Conservation (phyloP, 2,329 filamentous ascomycete genomes). For the Zopfia rhizophila region DNA sequence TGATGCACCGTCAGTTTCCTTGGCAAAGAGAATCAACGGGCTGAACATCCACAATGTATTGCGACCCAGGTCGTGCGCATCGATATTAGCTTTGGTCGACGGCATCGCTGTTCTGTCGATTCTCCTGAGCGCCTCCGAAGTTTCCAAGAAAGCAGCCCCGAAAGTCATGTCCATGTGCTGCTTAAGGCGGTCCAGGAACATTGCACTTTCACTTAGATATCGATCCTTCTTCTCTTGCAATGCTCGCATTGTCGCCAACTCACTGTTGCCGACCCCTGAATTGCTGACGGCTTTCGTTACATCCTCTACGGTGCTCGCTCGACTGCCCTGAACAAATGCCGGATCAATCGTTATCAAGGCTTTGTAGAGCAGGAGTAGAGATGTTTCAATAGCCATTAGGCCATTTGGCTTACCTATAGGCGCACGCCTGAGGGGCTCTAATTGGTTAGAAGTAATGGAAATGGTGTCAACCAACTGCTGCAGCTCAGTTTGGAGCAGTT, state of each 20-base stretch:
- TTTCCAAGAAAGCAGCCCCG: constrained; percentile 76
- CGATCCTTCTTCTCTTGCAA: constrained; percentile 94
- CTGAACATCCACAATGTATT: constrained; percentile 87
- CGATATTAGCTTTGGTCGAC: constrained; percentile 70
- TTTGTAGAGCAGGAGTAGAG: constrained; percentile 85
- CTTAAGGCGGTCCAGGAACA: constrained; percentile 82
- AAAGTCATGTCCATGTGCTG: constrained; percentile 87
- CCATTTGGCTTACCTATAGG: constrained; percentile 77
- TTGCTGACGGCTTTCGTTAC: constrained; percentile 48
- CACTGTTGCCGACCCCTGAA: constrained; percentile 76
- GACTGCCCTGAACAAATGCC: constrained; percentile 68
- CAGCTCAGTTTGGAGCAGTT: constrained; percentile 88
- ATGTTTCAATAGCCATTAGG: constrained; percentile 79
- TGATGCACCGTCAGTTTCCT: constrained; percentile 82
- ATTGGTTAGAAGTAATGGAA: constrained; percentile 80
- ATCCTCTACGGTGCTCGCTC: constrained; percentile 56
- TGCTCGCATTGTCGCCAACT: constrained; percentile 85
- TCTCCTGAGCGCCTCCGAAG: constrained; percentile 67
- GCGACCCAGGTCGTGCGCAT: constrained; percentile 76
- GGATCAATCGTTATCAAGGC: constrained; percentile 96
- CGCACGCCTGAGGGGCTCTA: constrained; percentile 77
- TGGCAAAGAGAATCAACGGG: constrained; percentile 85
- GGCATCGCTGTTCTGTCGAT: constrained; percentile 59
- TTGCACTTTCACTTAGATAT: constrained; percentile 78
- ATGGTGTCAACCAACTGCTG: constrained; percentile 90